Evolutionary conservation across 2,329 filamentous ascomycete species (phyloP), one percentile per base, ranked within the genome.

Genomic region (Colletotrichum musae): DNA sequence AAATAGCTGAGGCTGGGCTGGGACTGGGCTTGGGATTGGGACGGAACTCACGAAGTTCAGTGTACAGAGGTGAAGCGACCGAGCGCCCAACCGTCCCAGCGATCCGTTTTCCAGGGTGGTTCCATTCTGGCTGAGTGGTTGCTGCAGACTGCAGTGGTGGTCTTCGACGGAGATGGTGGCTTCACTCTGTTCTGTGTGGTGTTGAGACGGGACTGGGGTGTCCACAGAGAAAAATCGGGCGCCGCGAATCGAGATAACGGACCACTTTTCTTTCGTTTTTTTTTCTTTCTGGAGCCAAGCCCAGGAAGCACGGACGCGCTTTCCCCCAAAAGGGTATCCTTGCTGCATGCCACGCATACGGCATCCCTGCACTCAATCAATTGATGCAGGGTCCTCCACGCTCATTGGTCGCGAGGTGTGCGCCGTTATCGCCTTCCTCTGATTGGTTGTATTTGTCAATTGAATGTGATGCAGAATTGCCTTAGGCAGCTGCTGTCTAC

Each of bases 171-270:
- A 36, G 32, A 36, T 10, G 7, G 32, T 36, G 32, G 32, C 32
- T 36, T 36, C 32, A 36, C 32, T 36, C 10, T 36, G 32, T 36
- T 36, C 10, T 36, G 32, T 36, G 32, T 36, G 32, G 32, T 36
- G 32, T 36, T 36, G 32, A 36, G 32, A 36, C 32, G 7, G 32
- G 32, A 36, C 26, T 12, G 36, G 39, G 54, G 21, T 36, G 54
- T 47, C 45, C 45, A 50, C 28, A 32, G 36, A 51, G 26, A 26
- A 48, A 60, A 59, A 61, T 54, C 47, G 50, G 57, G 47, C 57
- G 16, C 58, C 26, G 63, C 57, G 60, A 66, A 66, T 69, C 66
- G 56, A 69, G 54, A 60, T 60, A 56, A 64, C 41, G 61, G 6
- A n/a, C 66, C 66, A 57, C 56, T 51, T n/a, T 56, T 68, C 13